Base-by-base conservation (phyloP, 2,329 filamentous ascomycete genomes). In the Penicillium sclerotiorum region DNA sequence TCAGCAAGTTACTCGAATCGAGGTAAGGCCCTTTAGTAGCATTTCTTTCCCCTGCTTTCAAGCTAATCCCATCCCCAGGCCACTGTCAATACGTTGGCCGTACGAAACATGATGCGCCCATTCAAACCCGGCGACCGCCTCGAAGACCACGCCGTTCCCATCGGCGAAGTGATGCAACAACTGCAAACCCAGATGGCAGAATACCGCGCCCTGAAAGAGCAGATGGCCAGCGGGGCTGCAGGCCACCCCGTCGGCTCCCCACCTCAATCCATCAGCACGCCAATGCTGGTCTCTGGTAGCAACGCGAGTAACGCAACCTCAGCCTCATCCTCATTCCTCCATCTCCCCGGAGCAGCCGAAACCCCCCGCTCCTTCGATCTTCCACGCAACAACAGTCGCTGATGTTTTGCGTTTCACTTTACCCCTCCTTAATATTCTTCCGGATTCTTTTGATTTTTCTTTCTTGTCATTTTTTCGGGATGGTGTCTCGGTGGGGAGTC, bases 1-100 rank as follows among this genome's bases (percentile, higher is more conserved):
- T 68, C 92, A 97, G 68, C 91, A 96, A 79, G 88, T 99, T 60
- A 92, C 89, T 68, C 85, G 94, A 64, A 95, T 99, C 68, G 94
- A 99, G 85, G 91, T 95, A 78, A 73, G 86, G 74, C 27, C 28
- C 45, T 40, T 42, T 7, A 37, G 22, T n/a, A 7, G 20, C 28
- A 18, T 2, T 23, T 30, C 42, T 33, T 33, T 15, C n/a, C 11
- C 28, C 47, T 9, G 13, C 1, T 8, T 30, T 1, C 9, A 22
- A 17, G 18, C 27, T n/a, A 23, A 45, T 9, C 35, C 2, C 18
- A 22, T 23, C 40, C 6, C 11, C 45, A 95, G 90, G 87, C 89
- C 44, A 94, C 89, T 66, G 82, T 92, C 60, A 88, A 87, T 25
- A 90, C 89, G 0, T 80, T 96, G 43, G 78, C 84, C 11, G 77